A percentile compares a stretch with the other conserved stretches of the same genome.
Conservation (phyloP, 2,329 filamentous ascomycete species). For the Epichloe sibirici region DNA sequence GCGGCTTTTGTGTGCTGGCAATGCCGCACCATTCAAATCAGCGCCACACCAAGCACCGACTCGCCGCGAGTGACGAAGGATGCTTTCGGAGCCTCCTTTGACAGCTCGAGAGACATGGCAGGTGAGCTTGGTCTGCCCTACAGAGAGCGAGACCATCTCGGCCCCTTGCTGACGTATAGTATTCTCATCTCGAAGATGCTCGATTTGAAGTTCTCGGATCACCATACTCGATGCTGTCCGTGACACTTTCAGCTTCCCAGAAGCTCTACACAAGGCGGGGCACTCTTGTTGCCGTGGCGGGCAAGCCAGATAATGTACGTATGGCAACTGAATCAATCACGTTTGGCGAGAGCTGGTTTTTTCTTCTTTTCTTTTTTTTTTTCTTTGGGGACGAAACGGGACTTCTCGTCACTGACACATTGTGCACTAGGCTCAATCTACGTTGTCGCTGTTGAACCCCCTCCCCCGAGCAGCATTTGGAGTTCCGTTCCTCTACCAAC, state of each 20-base stretch:
- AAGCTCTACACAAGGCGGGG: constrained; percentile 86
- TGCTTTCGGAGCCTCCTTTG: constrained; percentile 39
- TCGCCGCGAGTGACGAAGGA: constrained; percentile 37
- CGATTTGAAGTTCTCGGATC: constrained; percentile 87
- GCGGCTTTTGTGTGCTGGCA: constrained; percentile 36
- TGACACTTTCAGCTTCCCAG: constrained; percentile 85
- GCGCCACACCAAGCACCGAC: constrained; percentile 45
- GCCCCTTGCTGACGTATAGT: background rate
- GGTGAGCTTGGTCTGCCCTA: constrained; percentile 25
- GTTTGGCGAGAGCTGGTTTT: background rate
- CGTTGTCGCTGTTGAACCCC: constrained; percentile 75
- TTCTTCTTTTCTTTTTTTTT: background rate
- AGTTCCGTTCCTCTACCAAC: constrained; percentile 90
- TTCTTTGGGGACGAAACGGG: background rate
- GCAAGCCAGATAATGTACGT: constrained; percentile 91
- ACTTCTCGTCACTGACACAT: background rate
- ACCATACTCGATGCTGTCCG: constrained; percentile 87
- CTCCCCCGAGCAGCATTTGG: constrained; percentile 60
- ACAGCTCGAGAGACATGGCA: constrained; percentile 34
- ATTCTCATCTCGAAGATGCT: constrained; percentile 52
- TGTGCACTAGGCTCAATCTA: constrained; percentile 61
- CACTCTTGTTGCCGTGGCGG: constrained; percentile 78
- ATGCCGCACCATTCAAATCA: constrained; percentile 52
- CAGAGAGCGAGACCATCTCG: background rate
- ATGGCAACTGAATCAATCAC: constrained; percentile 14